Base-by-base conservation (phyloP, 108 stramenopile genomes). In the Nitzschia palea region DNA sequence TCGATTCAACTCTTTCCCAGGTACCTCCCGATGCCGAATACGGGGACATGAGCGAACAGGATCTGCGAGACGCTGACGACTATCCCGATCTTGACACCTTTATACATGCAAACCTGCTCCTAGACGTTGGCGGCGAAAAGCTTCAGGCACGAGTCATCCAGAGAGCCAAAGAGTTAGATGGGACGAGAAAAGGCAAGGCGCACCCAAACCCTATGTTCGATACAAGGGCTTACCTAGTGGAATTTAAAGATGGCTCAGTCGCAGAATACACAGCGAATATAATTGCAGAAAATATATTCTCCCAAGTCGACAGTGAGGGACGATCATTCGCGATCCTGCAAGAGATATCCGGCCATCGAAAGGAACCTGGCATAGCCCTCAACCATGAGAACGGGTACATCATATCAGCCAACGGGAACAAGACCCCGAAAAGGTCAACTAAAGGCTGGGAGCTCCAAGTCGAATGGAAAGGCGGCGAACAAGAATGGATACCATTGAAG, bases 241-340 rank as follows among this genome's bases (percentile, higher is more conserved):
- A 65, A 35, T 62, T 72, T 35, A 43, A 22, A 2, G 65, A 62
- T 25, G 71, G 70, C 4, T 5, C 48, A 15, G 27, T 26, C 44
- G 48, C 51, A 23, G 58, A 30, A 15, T 72, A 55, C 33, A 22
- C 28, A 4, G 70, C 79, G 30, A 77, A 81, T 56, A 31, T 70
- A 18, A 80, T 88, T 17, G 83, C 87, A 22, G 74, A 82, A 43
- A 73, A 81, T 40, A 55, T 87, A 1, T 55, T 55, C 44, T 30
- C 48, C 0, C 50, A 71, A 30, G 74, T 74, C 33, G 74, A 80
- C 31, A 42, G 45, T 2, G 74, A 69, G 18, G 68, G 73, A 15
- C 62, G 52, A 3, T 18, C 47, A 26, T 33, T 33, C 67, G 15
- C 37, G 58, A 44, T 65, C 18, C 15, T 62, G 12, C 26, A 52